phyloP scores from a whole-genome alignment of 164 flowering plant species.

The Sextonia rubra region DNA sequence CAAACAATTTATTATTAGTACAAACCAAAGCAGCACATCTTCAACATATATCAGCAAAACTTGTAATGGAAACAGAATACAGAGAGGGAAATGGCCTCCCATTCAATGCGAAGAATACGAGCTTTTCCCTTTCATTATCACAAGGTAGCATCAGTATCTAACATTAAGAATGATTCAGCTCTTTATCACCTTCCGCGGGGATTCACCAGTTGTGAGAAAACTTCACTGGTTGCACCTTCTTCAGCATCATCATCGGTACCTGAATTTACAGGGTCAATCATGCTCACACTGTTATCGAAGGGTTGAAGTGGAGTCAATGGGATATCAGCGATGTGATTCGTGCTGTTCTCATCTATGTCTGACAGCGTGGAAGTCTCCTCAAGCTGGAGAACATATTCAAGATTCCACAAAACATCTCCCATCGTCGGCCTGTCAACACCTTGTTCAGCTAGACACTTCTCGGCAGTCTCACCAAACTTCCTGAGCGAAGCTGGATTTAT shows the following conservation, averaged over 20 bases:
- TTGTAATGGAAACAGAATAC: conserved; percentile 12
- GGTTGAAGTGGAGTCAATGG: conserved; percentile 38
- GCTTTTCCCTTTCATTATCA: not conserved
- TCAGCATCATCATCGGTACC: conserved; percentile 76
- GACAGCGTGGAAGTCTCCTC: conserved; percentile 71
- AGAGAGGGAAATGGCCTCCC: conserved; percentile 10
- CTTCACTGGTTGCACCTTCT: conserved; percentile 87
- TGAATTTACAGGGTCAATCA: conserved; percentile 51
- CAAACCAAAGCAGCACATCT: conserved; percentile 18
- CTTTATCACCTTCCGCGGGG: conserved; percentile 75
- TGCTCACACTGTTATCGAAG: conserved; percentile 70
- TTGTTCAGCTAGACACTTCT: conserved; percentile 82
- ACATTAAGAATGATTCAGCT: not conserved
- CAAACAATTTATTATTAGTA: conserved; percentile 20
- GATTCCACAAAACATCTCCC: conserved; percentile 96
- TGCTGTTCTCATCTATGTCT: conserved; percentile 89
- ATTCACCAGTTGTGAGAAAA: conserved; percentile 90
- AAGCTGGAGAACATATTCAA: conserved; percentile 90
- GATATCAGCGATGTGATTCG: conserved; percentile 73
- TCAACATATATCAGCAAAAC: conserved; percentile 3
- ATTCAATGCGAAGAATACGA: conserved; percentile 6
- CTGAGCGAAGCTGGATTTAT: conserved; percentile 75
- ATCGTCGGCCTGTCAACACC: conserved; percentile 91
- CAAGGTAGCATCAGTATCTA: not conserved
- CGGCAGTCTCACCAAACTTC: conserved; percentile 95